These are phyloP conservation scores for Basipetospora sp. DNA, from an alignment of 2,329 filamentous ascomycete species.

Conservation along the genomic window DNA sequence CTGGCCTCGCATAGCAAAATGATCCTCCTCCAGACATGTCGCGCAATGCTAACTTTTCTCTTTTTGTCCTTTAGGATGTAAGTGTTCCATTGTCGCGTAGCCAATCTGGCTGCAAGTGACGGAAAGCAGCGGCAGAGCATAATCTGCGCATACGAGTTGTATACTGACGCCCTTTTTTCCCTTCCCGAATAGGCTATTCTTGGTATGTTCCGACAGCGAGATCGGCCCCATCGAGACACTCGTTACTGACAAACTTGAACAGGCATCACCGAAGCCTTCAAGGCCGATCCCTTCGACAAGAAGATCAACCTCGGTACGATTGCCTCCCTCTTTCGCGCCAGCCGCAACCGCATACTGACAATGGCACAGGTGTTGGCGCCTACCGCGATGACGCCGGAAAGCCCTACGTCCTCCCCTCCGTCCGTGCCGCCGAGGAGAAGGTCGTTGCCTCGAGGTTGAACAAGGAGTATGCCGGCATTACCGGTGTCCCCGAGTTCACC, in stretches of 20 bases:
- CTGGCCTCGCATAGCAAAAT: too few species aligned
- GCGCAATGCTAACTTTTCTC: background rate
- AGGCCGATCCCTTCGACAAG: constrained; percentile 80
- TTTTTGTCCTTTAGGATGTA: constrained; percentile 4
- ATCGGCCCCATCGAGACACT: constrained; percentile 1
- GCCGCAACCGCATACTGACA: constrained; percentile 1
- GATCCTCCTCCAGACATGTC: too few species aligned
- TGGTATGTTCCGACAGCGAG: constrained; percentile 33
- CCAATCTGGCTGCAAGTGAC: background rate
- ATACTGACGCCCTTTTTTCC: constrained; percentile 1
- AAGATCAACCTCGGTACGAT: constrained; percentile 89
- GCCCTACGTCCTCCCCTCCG: constrained; percentile 91
- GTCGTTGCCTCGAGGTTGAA: constrained; percentile 64
- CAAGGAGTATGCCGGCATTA: constrained; percentile 98
- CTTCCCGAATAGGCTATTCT: constrained; percentile 50
- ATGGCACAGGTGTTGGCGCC: constrained; percentile 63
- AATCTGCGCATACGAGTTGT: constrained; percentile 2
- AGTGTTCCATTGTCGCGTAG: background rate
- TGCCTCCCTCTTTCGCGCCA: constrained; percentile 7
- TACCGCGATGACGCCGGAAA: constrained; percentile 98
- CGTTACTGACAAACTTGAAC: background rate
- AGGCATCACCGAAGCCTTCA: constrained; percentile 97
- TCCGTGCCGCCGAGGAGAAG: constrained; percentile 76
- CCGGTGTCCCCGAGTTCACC: constrained; percentile 86
- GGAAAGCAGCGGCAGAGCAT: constrained; percentile 7